These are phyloP conservation scores for Penicillium sp. DNA, from an alignment of 2,329 filamentous ascomycete species.

Conservation along the genomic window DNA sequence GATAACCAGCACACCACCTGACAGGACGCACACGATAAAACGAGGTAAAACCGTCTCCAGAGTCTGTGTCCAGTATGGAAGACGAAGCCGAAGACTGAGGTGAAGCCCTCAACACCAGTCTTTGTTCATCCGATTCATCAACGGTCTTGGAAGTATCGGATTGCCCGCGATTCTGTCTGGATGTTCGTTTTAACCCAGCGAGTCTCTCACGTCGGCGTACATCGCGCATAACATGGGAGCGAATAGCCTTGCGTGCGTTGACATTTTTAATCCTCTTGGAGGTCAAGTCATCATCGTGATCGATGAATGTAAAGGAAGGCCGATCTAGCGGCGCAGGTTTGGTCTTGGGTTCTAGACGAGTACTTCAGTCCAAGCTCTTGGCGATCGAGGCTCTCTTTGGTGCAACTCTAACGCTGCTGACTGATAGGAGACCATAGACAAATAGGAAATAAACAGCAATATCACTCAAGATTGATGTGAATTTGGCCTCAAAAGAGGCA, in stretches of 20 bases:
- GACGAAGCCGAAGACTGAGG: slow-evolving; percentile 14
- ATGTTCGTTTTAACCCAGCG: slow-evolving; percentile 36
- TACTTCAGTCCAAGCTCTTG: background rate
- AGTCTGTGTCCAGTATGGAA: background rate
- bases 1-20: slow-evolving; percentile 17
- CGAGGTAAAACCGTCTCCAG: background rate
- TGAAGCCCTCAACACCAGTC: slow-evolving; percentile 10
- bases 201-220: slow-evolving; percentile 41
- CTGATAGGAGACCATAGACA: background rate
- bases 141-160: slow-evolving; percentile 7
- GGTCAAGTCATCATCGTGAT: slow-evolving; percentile 39
- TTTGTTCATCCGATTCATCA: slow-evolving; percentile 9
- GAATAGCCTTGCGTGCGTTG: slow-evolving; percentile 39
- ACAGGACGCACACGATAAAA: slow-evolving; percentile 13
- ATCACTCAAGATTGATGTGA: background rate
- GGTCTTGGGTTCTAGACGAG: slow-evolving; percentile 17
- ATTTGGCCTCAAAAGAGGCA: background rate
- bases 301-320: slow-evolving; percentile 41
- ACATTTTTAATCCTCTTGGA: slow-evolving; percentile 39
- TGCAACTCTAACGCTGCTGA: background rate
- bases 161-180: slow-evolving; percentile 22
- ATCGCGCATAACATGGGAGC: slow-evolving; percentile 45
- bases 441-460: slow-evolving; percentile 3
- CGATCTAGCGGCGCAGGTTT: slow-evolving; percentile 23
- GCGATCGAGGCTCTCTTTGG: background rate